Conservation (phyloP, 768 basidiomycete genomes). For the Suillus paluster region DNA sequence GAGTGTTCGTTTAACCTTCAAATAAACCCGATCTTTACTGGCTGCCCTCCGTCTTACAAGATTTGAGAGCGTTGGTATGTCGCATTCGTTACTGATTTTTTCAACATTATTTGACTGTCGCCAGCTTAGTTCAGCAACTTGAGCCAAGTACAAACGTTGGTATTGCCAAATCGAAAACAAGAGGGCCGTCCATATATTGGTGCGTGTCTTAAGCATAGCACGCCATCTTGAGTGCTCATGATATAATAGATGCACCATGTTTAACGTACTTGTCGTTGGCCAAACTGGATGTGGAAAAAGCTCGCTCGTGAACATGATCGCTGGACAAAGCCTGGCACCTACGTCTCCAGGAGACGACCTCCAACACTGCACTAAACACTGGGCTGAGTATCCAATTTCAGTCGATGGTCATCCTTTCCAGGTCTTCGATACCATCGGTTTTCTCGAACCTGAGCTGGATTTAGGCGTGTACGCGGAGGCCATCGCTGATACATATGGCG, state of each 20-base stretch:
- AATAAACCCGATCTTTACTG: neutral
- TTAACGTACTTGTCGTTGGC: constrained; percentile 30
- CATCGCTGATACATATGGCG: constrained; percentile 34
- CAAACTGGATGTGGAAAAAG: constrained; percentile 36
- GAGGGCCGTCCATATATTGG: neutral
- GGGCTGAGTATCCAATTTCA: constrained; percentile 19
- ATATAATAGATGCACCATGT: neutral
- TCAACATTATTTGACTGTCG: neutral
- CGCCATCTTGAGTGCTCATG: neutral
- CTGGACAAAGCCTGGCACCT: constrained; percentile 28
- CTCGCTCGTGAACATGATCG: constrained; percentile 34
- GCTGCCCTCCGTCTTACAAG: too few species aligned
- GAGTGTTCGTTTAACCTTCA: neutral
- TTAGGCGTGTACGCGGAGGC: constrained; percentile 19
- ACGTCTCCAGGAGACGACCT: constrained; percentile 31
- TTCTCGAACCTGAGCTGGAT: constrained; percentile 28
- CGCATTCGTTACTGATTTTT: neutral
- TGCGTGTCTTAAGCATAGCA: neutral
- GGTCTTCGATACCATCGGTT: constrained; percentile 40
- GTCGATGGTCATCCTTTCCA: constrained; percentile 19
- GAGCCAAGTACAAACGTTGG: neutral
- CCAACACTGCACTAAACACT: constrained; percentile 38
- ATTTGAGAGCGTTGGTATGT: neutral
- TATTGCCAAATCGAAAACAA: neutral
- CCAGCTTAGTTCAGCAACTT: neutral